Conservation (phyloP, 345 rosid genomes). For the Erysimum cheiranthoides region DNA sequence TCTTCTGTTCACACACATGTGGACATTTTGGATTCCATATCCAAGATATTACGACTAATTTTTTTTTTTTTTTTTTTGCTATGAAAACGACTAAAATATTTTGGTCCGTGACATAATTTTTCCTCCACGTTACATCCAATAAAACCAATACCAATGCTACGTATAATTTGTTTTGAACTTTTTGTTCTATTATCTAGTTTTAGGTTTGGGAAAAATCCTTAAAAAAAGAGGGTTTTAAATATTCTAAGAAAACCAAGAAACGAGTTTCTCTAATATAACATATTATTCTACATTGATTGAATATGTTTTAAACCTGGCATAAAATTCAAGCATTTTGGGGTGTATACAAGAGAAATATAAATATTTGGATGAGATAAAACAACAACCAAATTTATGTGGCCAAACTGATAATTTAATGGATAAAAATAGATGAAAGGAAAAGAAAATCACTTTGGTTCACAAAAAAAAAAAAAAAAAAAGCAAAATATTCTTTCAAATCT, state of each 20-base stretch:
- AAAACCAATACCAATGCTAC: neutral
- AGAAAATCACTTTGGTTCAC: constrained; percentile 37
- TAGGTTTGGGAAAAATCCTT: too few relatives aligned
- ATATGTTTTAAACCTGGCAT: neutral
- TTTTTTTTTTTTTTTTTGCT: too few relatives aligned
- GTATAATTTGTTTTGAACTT: neutral
- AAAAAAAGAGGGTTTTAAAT: neutral
- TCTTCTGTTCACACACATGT: neutral
- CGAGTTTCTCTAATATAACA: neutral
- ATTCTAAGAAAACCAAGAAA: neutral
- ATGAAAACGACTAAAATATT: too few relatives aligned
- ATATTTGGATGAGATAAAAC: neutral
- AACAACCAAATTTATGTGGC: neutral
- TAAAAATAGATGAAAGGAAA: constrained; percentile 22
- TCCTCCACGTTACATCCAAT: neutral
- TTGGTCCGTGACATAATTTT: neutral
- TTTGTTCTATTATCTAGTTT: neutral
- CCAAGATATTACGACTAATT: neutral
- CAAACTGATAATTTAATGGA: constrained; percentile 18
- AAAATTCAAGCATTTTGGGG: neutral
- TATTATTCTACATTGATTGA: too few relatives aligned
- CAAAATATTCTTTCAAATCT: constrained; percentile 21
- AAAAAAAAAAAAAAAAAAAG: neutral
- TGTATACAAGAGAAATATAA: neutral
- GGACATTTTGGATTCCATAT: neutral